These are phyloP conservation scores for Pythium periplocum DNA, from an alignment of 352 stramenopile species.

Conservation along the genomic window DNA sequence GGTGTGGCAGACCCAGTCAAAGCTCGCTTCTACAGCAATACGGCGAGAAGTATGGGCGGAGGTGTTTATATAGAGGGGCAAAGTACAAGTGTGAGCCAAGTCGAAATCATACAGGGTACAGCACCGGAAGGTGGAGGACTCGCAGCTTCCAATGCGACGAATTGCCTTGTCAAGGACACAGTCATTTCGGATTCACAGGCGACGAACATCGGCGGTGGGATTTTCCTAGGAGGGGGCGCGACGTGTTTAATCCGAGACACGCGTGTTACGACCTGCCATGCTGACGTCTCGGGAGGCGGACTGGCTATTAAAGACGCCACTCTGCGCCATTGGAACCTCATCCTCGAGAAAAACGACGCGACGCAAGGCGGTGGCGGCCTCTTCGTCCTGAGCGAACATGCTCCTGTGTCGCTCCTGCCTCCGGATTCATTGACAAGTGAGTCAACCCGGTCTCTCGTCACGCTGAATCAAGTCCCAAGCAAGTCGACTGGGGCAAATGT, in stretches of 20 bases:
- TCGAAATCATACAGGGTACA: background rate
- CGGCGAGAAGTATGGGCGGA: slow-evolving; percentile 2
- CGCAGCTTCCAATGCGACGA: background rate
- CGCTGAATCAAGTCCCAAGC: too few relatives aligned
- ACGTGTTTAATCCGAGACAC: background rate
- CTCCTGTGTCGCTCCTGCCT: too few relatives aligned
- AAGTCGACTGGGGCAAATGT: too few relatives aligned
- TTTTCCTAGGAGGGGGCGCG: slow-evolving; percentile 3
- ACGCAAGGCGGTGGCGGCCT: too few relatives aligned
- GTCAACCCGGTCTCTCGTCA: too few relatives aligned
- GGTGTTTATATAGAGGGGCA: slow-evolving; percentile 7
- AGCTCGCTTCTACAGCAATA: background rate
- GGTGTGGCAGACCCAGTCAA: too few relatives aligned
- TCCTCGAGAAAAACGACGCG: slow-evolving; percentile 12
- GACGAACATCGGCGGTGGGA: slow-evolving; percentile 6
- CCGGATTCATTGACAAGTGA: too few relatives aligned
- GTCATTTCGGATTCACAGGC: slow-evolving; percentile 5
- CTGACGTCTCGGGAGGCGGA: slow-evolving; percentile 4
- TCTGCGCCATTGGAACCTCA: slow-evolving; percentile 4
- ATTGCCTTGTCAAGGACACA: slow-evolving; percentile 5
- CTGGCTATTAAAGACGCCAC: slow-evolving; percentile 10
- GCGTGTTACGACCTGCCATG: slow-evolving; percentile 5
- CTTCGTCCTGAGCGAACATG: too few relatives aligned
- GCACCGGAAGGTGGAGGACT: slow-evolving; percentile 7
- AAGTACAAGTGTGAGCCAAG: slow-evolving; percentile 3